These are phyloP conservation scores for Raphanus hybrid DNA, from an alignment of 441 rosid genomes.

Conservation along the genomic window DNA sequence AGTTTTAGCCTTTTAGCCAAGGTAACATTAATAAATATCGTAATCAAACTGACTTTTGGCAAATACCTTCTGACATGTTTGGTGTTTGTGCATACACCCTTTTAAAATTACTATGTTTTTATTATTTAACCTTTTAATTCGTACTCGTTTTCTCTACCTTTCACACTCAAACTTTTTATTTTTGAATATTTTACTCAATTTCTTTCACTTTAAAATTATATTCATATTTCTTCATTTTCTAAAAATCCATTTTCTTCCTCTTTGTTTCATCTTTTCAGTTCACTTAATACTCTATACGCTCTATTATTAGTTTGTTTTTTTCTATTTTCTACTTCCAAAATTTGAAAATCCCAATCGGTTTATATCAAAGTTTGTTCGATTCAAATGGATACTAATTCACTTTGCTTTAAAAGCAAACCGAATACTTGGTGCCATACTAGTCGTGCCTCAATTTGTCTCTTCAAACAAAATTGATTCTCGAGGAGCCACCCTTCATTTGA, in stretches of 20 bases:
- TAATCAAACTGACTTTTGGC: not conserved
- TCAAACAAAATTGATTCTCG: constrained; percentile 34
- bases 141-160: not conserved
- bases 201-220: not conserved
- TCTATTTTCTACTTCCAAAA: not conserved
- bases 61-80: not conserved
- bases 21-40: not conserved
- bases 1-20: constrained; percentile 3
- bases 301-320: not conserved
- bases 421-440: constrained; percentile 39
- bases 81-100: not conserved
- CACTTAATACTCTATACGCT: not conserved
- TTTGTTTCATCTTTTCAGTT: not conserved
- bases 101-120: not conserved
- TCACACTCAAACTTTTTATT: not conserved
- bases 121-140: not conserved
- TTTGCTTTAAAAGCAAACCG: not conserved
- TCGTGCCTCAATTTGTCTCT: constrained; percentile 44
- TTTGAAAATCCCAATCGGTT: not conserved
- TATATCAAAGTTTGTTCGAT: not conserved
- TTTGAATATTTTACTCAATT: not conserved
- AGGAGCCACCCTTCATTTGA: constrained; percentile 40
- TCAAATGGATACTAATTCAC: constrained; percentile 6
- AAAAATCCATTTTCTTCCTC: not conserved
- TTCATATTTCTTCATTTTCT: not conserved